These are phyloP conservation scores for Dichotomocladium elegans DNA, from an alignment of 371 early-diverging fungal species.

Conservation along the genomic window DNA sequence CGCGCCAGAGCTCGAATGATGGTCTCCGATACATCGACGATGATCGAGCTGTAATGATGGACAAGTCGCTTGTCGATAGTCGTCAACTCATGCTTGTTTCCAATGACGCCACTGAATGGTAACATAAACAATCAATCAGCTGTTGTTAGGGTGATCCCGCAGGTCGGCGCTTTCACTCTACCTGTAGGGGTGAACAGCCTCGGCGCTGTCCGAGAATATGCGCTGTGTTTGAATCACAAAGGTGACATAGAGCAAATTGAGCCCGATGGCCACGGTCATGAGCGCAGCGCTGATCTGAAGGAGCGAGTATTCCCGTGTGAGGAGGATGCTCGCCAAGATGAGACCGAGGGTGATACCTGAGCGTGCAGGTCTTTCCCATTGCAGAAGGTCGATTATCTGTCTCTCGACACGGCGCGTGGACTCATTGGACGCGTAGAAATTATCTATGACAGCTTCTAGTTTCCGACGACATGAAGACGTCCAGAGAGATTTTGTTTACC, in stretches of 20 bases:
- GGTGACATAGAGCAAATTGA: slow-evolving; percentile 41
- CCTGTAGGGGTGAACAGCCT: slow-evolving; percentile 32
- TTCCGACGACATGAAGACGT: no score
- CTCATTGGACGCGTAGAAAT: no score
- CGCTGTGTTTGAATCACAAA: slow-evolving; percentile 29
- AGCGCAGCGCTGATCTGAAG: slow-evolving; percentile 28
- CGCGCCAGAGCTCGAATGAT: slow-evolving; percentile 32
- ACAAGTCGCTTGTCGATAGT: slow-evolving; percentile 22
- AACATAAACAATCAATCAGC: no score
- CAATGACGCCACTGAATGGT: slow-evolving; percentile 28
- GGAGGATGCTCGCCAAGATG: slow-evolving; percentile 20
- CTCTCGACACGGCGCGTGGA: slow-evolving; percentile 34
- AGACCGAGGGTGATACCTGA: slow-evolving; percentile 23
- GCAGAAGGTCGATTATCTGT: slow-evolving; percentile 19
- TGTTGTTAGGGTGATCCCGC: not conserved
- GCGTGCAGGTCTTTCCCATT: slow-evolving; percentile 40
- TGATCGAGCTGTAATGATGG: slow-evolving; percentile 24
- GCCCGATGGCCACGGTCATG: slow-evolving; percentile 30
- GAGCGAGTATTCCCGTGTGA: slow-evolving; percentile 37
- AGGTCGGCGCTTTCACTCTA: slow-evolving; percentile 1
- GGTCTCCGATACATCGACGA: slow-evolving; percentile 31
- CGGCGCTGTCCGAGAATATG: slow-evolving; percentile 22
- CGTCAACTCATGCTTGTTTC: slow-evolving; percentile 12
- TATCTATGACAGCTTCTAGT: no score
- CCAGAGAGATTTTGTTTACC: no score